These are phyloP conservation scores for Naganishia randhawae DNA, from an alignment of 768 basidiomycete genomes.

Conservation along the genomic window DNA sequence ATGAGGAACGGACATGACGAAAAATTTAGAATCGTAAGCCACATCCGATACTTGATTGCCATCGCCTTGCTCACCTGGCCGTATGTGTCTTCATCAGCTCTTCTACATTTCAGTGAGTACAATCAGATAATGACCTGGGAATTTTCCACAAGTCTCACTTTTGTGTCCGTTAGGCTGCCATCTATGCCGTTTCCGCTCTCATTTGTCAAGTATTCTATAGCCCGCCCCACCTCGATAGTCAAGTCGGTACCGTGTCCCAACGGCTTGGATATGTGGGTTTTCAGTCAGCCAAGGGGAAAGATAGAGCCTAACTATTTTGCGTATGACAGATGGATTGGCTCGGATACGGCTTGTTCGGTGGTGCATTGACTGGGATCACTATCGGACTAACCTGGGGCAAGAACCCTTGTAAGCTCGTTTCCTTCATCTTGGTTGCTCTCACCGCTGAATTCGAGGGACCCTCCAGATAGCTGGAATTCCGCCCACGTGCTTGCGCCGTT, in stretches of 20 bases:
- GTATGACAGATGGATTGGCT: constrained; percentile 16
- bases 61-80: not conserved
- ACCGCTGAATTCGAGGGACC: not conserved
- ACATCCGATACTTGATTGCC: not conserved
- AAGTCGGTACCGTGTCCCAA: not conserved
- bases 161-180: not conserved
- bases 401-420: constrained; percentile 10
- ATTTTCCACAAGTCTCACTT: not conserved
- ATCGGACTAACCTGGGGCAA: constrained; percentile 16
- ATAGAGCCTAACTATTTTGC: not conserved
- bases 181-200: constrained; percentile 6
- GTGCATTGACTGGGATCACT: not conserved
- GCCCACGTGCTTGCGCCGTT: constrained; percentile 16
- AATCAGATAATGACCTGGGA: not conserved
- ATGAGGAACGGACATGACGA: constrained; percentile 7
- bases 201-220: constrained; percentile 16
- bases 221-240: constrained; percentile 1
- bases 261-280: constrained; percentile 3
- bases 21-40: constrained; percentile 15
- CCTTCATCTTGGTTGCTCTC: not conserved
- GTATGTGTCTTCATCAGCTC: not conserved
- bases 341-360: constrained; percentile 10
- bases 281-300: too few relatives aligned
- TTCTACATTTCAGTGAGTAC: constrained; percentile 9
- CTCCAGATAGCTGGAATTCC: constrained; percentile 6